These are phyloP conservation scores for Boletellus emodensis DNA, from an alignment of 768 basidiomycete species.

Conservation along the genomic window DNA sequence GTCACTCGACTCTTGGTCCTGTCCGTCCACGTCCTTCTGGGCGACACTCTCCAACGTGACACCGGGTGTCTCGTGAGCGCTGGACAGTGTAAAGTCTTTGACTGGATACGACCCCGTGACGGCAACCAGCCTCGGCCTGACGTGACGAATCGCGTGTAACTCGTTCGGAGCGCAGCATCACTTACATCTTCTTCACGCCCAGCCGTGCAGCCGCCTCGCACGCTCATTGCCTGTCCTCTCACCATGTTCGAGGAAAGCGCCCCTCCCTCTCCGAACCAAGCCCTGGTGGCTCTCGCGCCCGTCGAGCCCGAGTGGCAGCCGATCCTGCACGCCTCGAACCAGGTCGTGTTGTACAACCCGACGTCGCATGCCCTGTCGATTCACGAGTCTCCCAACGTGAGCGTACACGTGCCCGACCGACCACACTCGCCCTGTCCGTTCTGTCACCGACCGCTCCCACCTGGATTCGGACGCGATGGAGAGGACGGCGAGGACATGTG, in stretches of 20 bases:
- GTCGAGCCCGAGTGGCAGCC: constrained; percentile 59
- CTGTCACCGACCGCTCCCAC: constrained; percentile 60
- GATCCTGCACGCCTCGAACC: constrained; percentile 78
- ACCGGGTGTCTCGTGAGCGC: neutral
- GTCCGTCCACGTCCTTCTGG: too few relatives aligned
- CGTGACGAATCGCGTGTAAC: constrained; percentile 4
- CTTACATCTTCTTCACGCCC: constrained; percentile 1
- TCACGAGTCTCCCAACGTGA: constrained; percentile 29
- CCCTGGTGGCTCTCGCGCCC: constrained; percentile 26
- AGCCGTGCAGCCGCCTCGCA: neutral
- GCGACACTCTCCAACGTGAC: neutral
- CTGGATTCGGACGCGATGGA: constrained; percentile 34
- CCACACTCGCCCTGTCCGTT: constrained; percentile 56
- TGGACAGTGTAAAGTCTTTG: too few relatives aligned
- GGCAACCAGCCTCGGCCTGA: too few relatives aligned
- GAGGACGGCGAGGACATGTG: constrained; percentile 26
- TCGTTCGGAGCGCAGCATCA: neutral
- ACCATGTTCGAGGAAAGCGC: constrained; percentile 30
- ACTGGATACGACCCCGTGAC: too few relatives aligned
- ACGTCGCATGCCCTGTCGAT: constrained; percentile 80
- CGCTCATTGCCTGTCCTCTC: neutral
- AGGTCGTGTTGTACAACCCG: constrained; percentile 85
- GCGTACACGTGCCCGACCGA: constrained; percentile 19
- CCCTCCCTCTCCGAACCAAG: constrained; percentile 30
- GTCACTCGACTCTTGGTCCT: too few relatives aligned